phyloP scores from a whole-genome alignment of 2,329 filamentous ascomycete species.

The Sarocladium brachiariae region DNA sequence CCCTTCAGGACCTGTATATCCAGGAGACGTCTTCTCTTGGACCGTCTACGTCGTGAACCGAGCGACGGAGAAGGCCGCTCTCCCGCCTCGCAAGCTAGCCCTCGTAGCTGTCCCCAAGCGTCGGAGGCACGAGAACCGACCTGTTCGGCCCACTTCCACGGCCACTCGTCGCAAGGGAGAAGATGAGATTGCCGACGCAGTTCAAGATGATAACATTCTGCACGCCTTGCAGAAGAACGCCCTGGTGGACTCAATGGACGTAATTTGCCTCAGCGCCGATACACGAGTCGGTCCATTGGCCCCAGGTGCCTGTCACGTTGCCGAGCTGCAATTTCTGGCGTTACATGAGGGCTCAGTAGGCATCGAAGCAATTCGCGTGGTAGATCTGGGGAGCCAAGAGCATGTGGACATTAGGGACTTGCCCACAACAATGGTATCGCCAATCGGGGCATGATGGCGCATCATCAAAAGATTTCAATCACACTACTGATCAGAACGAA shows the following conservation, averaged over 20 bases:
- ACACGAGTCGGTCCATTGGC: conserved; percentile 65
- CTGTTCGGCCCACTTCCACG: conserved; percentile 47
- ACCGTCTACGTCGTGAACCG: conserved; percentile 71
- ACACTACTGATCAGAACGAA: too few species aligned
- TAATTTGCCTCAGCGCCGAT: conserved; percentile 71
- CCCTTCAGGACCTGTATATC: conserved; percentile 47
- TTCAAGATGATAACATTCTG: conserved; percentile 64
- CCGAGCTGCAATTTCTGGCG: conserved; percentile 65
- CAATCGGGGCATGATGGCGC: conserved; percentile 13
- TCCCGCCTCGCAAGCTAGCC: conserved; percentile 58
- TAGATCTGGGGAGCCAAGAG: conserved; percentile 68
- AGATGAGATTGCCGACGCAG: conserved; percentile 52
- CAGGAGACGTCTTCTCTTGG: conserved; percentile 65
- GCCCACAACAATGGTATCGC: conserved; percentile 57
- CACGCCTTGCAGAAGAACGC: conserved; percentile 65
- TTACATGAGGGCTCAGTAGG: conserved; percentile 55
- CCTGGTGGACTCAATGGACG: conserved; percentile 54
- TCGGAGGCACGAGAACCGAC: conserved; percentile 48
- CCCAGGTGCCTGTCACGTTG: conserved; percentile 66
- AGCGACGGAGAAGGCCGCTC: conserved; percentile 35
- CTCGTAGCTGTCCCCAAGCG: conserved; percentile 61
- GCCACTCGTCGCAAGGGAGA: conserved; percentile 27
- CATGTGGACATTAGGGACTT: conserved; percentile 71
- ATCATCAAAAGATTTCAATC: too few species aligned
- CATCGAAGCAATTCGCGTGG: conserved; percentile 65